Percentiles rank a stretch among this genome's conserved stretches.
These are phyloP conservation scores for Crucihimalaya himalaica DNA, from an alignment of 345 rosid genomes.

Conservation along the genomic window DNA sequence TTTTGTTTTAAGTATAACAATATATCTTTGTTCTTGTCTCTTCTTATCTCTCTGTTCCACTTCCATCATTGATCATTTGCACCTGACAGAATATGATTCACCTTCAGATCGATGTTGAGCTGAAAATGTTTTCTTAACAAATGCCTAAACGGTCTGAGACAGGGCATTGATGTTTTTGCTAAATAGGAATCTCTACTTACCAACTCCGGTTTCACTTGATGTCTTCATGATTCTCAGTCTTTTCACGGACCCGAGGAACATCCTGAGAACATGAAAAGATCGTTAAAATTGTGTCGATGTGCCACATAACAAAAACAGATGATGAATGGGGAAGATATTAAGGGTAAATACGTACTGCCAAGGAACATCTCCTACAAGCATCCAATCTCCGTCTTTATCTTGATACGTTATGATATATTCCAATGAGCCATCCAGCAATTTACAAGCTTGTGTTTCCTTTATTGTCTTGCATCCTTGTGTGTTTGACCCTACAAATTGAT, in stretches of 20 bases:
- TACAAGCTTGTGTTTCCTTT: conserved; percentile 34
- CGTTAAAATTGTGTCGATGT: background rate
- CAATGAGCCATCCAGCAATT: conserved; percentile 64
- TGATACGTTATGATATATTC: conserved; percentile 77
- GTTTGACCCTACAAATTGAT: conserved; percentile 26
- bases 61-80: conserved; percentile 15
- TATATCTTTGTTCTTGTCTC: conserved; percentile 19
- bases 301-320: conserved; percentile 2
- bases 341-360: conserved; percentile 62
- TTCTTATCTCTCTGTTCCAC: conserved; percentile 12
- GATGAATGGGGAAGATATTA: background rate
- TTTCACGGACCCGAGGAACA: conserved; percentile 75
- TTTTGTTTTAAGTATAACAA: background rate
- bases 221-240: conserved; percentile 86
- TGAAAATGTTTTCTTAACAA: background rate
- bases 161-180: background rate
- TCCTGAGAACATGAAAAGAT: conserved; percentile 50
- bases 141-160: background rate
- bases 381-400: conserved; percentile 98
- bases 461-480: conserved; percentile 32
- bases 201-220: conserved; percentile 60
- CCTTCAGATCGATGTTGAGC: background rate
- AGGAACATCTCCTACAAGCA: conserved; percentile 98
- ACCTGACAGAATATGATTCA: background rate
- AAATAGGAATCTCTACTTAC: conserved; percentile 36